Evolutionary conservation across 257 asterid species (phyloP), one percentile per base, ranked within the genome.

Genomic region (Penstemon eatonii): DNA sequence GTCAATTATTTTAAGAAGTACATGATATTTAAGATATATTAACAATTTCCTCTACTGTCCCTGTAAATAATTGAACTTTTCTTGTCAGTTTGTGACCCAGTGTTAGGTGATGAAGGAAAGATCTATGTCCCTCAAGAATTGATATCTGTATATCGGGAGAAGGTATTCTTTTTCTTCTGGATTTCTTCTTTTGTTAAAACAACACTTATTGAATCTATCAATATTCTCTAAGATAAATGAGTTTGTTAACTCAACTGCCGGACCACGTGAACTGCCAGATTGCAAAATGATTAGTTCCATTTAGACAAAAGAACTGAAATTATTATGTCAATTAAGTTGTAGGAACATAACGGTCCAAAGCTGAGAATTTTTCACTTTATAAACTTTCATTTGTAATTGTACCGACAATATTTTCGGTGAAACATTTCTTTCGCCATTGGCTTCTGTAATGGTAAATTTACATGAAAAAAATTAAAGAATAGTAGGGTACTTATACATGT

Each of bases 71-170:
- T 58, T 58, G 73, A 51, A 70, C 39, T 69, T 51, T 76, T 59
- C 65, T 85, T 78, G 56, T 64, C 87, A 94, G 99, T 91, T 65
- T 91, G 99, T 85, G 99, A 94, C 84, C 97, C 99, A 52, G 96
- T 94, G 69, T 77, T 94, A 84, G 99, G 99, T 10, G 99, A 94
- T 77, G 96, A 94, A 80, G 99, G 96, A 81, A 94, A 86, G 85
- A 95, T 91, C 74, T 94, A 94, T 70, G 95, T 94, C 40, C 96
- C 99, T 44, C 91, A 68, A 75, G 99, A 91, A 72, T 79, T 91
- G 84, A 89, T 87, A 51, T 82, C 95, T n/a, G 96, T 91, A 45
- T 91, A 89, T 75, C 90, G 89, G n/a, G 95, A 91, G 82, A 94
- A 91, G 98, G 99, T 94, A 82, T 18, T 64, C 58, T 66, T 36